phyloP scores from a whole-genome alignment of 2,329 filamentous ascomycete species.

The Aspergillus jensenii region DNA sequence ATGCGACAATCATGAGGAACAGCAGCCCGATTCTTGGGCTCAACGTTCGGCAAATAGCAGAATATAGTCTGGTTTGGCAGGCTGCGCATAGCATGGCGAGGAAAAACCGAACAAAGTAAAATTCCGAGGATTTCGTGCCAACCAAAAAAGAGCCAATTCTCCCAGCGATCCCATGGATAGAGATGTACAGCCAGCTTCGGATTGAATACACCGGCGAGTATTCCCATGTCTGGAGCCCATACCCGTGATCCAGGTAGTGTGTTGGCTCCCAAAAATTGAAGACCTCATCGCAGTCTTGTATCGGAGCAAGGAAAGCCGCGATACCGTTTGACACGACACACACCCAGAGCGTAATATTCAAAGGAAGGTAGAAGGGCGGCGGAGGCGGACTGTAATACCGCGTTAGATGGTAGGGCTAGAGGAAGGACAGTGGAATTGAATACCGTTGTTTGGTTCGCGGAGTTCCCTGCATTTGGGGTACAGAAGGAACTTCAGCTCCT shows the following conservation, averaged over 20 bases:
- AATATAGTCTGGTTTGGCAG: constrained; percentile 79
- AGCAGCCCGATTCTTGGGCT: constrained; percentile 82
- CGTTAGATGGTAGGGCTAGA: constrained; percentile 7
- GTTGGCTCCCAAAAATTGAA: constrained; percentile 99
- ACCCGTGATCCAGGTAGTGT: constrained; percentile 89
- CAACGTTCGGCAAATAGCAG: constrained; percentile 71
- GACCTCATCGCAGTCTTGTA: constrained; percentile 97
- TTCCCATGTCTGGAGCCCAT: constrained; percentile 97
- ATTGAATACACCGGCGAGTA: constrained; percentile 95
- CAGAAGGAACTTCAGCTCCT: constrained; percentile 10
- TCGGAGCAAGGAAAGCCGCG: constrained; percentile 80
- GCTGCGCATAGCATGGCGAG: constrained; percentile 76
- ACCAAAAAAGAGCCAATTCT: constrained; percentile 62
- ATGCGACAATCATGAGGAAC: constrained; percentile 73
- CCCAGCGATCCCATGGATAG: constrained; percentile 72
- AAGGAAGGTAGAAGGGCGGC: constrained; percentile 62
- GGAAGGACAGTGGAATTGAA: background rate
- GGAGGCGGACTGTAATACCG: constrained; percentile 28
- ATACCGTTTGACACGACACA: constrained; percentile 73
- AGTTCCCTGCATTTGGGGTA: background rate
- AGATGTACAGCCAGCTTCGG: constrained; percentile 89
- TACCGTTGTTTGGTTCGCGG: constrained; percentile 31
- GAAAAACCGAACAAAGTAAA: constrained; percentile 78
- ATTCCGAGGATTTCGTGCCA: constrained; percentile 60
- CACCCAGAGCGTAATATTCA: constrained; percentile 76